phyloP scores from a whole-genome alignment of 164 flowering plant species.

The Sextonia rubra region DNA sequence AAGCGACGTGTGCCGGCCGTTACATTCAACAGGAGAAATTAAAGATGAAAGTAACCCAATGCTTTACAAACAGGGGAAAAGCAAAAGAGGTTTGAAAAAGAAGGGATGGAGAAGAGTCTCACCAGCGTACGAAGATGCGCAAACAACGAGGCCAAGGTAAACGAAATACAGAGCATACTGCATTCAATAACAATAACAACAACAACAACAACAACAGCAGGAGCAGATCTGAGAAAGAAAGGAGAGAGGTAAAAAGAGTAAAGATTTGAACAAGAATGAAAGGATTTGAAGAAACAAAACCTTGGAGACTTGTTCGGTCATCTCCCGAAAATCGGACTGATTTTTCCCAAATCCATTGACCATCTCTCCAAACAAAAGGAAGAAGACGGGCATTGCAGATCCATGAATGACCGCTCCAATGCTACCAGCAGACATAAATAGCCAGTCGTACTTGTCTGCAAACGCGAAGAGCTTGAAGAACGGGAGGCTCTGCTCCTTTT shows the following conservation, averaged over 20 bases:
- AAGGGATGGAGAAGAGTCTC: not conserved
- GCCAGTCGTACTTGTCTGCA: conserved; percentile 75
- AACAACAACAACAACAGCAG: not conserved
- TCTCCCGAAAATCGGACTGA: conserved; percentile 62
- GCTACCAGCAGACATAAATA: conserved; percentile 72
- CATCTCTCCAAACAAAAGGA: conserved; percentile 85
- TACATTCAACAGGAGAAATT: too few species aligned
- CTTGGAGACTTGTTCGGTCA: conserved; percentile 89
- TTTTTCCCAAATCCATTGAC: conserved; percentile 96
- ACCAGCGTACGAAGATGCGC: conserved; percentile 93
- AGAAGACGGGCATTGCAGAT: conserved; percentile 97
- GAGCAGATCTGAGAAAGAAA: not conserved
- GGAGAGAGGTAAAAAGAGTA: not conserved
- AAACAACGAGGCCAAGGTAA: conserved; percentile 84
- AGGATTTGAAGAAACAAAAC: conserved; percentile 22
- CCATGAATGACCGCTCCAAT: conserved; percentile 91
- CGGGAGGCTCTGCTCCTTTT: conserved; percentile 77
- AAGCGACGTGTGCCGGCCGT: not conserved
- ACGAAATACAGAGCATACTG: conserved; percentile 96
- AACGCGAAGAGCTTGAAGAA: conserved; percentile 83
- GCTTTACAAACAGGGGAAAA: too few species aligned
- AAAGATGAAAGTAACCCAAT: not conserved
- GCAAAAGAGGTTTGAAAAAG: not conserved
- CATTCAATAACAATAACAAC: conserved; percentile 18
- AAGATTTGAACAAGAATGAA: not conserved